Evolutionary conservation across 768 basidiomycete species (phyloP).

Genomic region (Leucocoprinus sp.): DNA sequence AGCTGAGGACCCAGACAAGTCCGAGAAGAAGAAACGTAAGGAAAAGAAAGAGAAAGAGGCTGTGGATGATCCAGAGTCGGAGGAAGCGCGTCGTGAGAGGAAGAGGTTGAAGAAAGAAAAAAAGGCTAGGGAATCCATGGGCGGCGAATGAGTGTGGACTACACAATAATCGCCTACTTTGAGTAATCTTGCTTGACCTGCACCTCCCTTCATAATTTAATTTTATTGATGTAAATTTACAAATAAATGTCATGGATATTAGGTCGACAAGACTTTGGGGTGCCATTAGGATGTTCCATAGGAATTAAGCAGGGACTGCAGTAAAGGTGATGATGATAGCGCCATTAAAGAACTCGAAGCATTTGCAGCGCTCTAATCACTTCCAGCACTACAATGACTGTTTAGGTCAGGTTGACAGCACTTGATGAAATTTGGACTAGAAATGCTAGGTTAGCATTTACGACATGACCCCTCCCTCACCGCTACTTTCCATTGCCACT

Average conservation of each 20-base stretch:
- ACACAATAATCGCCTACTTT: neutral
- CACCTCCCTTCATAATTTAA: too few species aligned
- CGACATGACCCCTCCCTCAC: too few species aligned
- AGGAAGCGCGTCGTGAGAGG: slow-evolving; percentile 51
- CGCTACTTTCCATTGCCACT: too few species aligned
- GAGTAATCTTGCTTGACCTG: slow-evolving; percentile 1
- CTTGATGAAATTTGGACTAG: too few species aligned
- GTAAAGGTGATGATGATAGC: slow-evolving; percentile 22
- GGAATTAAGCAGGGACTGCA: slow-evolving; percentile 25
- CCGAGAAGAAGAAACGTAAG: slow-evolving; percentile 52
- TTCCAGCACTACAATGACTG: slow-evolving; percentile 44
- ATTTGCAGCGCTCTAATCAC: too few species aligned
- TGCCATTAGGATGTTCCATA: slow-evolving; percentile 20
- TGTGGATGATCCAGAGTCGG: slow-evolving; percentile 45
- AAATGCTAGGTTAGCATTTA: too few species aligned
- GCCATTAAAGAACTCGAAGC: too few species aligned
- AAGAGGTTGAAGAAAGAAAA: slow-evolving; percentile 66
- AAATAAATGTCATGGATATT: slow-evolving; percentile 7
- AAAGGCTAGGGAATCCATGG: slow-evolving; percentile 40
- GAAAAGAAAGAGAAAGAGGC: slow-evolving; percentile 50
- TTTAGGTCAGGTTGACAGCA: slow-evolving; percentile 31
- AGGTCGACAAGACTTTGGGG: slow-evolving; percentile 17
- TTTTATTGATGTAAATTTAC: too few species aligned
- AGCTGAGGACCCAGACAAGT: slow-evolving; percentile 35
- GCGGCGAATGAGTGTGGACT: slow-evolving; percentile 22